These are phyloP conservation scores for Solanum phureja DNA, from an alignment of 257 asterid genomes.

Conservation along the genomic window DNA sequence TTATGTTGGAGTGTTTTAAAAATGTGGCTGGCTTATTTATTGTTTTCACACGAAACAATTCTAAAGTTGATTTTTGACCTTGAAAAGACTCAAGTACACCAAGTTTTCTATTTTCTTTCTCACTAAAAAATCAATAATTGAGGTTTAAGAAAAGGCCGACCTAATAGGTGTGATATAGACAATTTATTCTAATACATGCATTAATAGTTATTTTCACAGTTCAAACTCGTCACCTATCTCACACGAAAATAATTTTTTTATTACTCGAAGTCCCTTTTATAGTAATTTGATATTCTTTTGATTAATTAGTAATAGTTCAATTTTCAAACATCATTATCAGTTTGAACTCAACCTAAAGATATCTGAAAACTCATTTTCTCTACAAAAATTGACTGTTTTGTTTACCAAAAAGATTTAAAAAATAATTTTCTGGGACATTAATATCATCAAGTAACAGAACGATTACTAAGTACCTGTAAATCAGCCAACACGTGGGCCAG, in stretches of 20 bases:
- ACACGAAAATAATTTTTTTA: neutral
- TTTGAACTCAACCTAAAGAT: neutral
- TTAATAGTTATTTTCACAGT: neutral
- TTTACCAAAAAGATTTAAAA: neutral
- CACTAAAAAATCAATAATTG: neutral
- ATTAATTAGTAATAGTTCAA: neutral
- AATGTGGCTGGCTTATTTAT: neutral
- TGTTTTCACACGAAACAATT: neutral
- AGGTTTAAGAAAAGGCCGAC: neutral
- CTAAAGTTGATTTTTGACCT: neutral
- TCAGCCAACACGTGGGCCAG: neutral
- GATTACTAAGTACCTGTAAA: neutral
- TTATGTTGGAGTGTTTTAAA: neutral
- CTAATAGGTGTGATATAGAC: neutral
- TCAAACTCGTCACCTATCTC: rapidly evolving
- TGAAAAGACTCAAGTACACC: neutral
- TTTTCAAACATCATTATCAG: neutral
- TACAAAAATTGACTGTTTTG: neutral
- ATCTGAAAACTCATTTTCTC: neutral
- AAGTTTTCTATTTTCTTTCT: neutral
- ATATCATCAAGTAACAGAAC: neutral
- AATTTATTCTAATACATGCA: neutral
- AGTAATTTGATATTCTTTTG: neutral
- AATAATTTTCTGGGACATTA: neutral
- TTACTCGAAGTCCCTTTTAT: neutral